Base-by-base conservation (phyloP, 257 asterid species). In the Petunia axillaris region DNA sequence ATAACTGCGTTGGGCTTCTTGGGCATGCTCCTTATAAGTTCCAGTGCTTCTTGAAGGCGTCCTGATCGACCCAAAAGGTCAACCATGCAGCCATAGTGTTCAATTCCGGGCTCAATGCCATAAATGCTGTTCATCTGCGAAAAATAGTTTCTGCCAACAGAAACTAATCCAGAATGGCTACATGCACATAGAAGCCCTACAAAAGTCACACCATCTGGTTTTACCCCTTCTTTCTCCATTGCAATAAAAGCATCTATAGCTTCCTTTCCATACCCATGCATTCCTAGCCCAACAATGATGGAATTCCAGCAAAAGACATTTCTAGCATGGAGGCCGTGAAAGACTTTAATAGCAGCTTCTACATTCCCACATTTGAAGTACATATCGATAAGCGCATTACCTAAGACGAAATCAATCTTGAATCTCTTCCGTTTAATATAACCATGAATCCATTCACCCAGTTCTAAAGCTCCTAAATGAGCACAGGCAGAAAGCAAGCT, bases 11-110 rank as follows among this genome's bases (percentile, higher is more conserved):
- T 81, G 76, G 85, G 85, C 80, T 83, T 76, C 78, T 83, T 76
- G 43, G 84, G 87, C 87, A 79, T 83, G 74, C 76, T 8, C 65
- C 55, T 65, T 74, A 83, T 77, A 48, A 86, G 86, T 55, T 83
- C 63, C 11, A 83, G 65, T 44, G 89, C 89, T 81, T 83, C 89
- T 77, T 81, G 66, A 65, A 86, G 83, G 64, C 46, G 77, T 37
- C 87, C 87, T 1, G 87, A 79, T 67, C 84, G 83, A 76, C 87
- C 84, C 64, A 83, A 76, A 82, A 81, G 87, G 79, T 86, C 87
- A 76, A 83, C 81, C 87, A 86, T 78, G 46, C 85, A 83, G 38
- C 89, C 89, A 43, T 83, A 86, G 79, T 86, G 89, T 77, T 86
- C 87, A 76, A 86, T 86, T 75, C 75, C 78, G 1, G 82, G 89